A percentile compares a stretch with the other conserved stretches of the same genome.
phyloP scores from a whole-genome alignment of 2,329 filamentous ascomycete genomes.

The Ilyonectria destructans region DNA sequence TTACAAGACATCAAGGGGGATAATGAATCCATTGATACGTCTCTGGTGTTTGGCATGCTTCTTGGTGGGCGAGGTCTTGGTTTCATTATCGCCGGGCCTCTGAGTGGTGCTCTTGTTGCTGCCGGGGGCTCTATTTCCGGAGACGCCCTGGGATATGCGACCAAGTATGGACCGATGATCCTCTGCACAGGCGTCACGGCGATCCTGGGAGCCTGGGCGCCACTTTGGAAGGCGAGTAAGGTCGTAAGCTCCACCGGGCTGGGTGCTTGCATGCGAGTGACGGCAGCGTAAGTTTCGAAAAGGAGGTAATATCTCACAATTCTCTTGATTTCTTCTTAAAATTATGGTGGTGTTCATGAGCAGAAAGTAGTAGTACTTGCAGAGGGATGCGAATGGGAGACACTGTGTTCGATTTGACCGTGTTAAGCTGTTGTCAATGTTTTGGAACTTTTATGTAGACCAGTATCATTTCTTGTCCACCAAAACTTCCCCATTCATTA shows the following conservation, averaged over 20 bases:
- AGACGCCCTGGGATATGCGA: slow-evolving; percentile 51
- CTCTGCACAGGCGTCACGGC: slow-evolving; percentile 53
- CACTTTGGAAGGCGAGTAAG: slow-evolving; percentile 59
- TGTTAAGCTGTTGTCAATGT: too few relatives aligned
- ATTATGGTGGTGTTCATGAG: too few relatives aligned
- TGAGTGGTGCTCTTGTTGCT: slow-evolving; percentile 51
- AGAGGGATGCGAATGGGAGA: too few relatives aligned
- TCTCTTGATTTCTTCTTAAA: too few relatives aligned
- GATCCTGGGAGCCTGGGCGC: slow-evolving; percentile 51
- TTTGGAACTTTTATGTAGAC: not conserved
- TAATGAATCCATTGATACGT: slow-evolving; percentile 46
- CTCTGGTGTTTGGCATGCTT: slow-evolving; percentile 52
- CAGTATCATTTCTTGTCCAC: slow-evolving; percentile 40
- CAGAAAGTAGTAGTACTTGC: too few relatives aligned
- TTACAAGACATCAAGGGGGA: slow-evolving; percentile 58
- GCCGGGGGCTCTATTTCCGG: slow-evolving; percentile 42
- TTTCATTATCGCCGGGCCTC: slow-evolving; percentile 49
- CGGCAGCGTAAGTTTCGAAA: slow-evolving; percentile 64
- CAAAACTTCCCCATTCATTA: slow-evolving; percentile 51
- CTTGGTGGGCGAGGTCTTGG: slow-evolving; percentile 51
- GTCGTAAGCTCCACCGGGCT: slow-evolving; percentile 21
- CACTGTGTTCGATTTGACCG: too few relatives aligned
- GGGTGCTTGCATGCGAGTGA: slow-evolving; percentile 23
- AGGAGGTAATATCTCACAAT: not conserved
- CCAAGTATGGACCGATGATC: slow-evolving; percentile 54